Percentiles rank a stretch among this genome's conserved stretches.
phyloP scores from a whole-genome alignment of 2,329 filamentous ascomycete genomes.

The Colletotrichum chlorophyti region DNA sequence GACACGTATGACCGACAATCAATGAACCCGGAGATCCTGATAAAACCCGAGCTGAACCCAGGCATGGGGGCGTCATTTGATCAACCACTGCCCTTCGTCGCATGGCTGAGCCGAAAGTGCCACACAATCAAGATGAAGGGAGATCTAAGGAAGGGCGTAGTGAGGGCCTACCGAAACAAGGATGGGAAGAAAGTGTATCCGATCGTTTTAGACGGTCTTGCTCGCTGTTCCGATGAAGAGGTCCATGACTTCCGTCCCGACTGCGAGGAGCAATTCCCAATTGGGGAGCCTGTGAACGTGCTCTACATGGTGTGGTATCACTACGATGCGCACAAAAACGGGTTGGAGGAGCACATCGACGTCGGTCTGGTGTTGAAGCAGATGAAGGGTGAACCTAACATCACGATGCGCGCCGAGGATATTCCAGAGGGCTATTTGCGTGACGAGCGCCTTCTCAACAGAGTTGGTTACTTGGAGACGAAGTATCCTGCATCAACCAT shows the following conservation, averaged over 20 bases:
- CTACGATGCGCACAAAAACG: background rate
- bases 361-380: background rate
- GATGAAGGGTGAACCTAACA: background rate
- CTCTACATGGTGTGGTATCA: constrained; percentile 7
- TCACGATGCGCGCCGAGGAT: background rate
- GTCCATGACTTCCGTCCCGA: background rate
- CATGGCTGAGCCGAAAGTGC: background rate
- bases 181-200: background rate
- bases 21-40: background rate
- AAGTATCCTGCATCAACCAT: background rate
- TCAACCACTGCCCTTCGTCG: background rate
- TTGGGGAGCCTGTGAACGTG: background rate
- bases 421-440: background rate
- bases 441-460: background rate
- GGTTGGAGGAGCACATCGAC: background rate
- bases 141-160: background rate
- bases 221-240: constrained; percentile 1
- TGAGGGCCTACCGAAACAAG: background rate
- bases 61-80: constrained; percentile 1
- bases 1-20: background rate
- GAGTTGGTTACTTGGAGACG: constrained; percentile 5
- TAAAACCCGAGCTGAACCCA: background rate
- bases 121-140: background rate
- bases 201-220: background rate
- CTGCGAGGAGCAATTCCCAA: constrained; percentile 2